Percentiles rank a stretch among this genome's conserved stretches.
Evolutionary conservation across 495 filamentous ascomycete species (phyloP).

Genomic region (Parathielavia hyrcaniae): DNA sequence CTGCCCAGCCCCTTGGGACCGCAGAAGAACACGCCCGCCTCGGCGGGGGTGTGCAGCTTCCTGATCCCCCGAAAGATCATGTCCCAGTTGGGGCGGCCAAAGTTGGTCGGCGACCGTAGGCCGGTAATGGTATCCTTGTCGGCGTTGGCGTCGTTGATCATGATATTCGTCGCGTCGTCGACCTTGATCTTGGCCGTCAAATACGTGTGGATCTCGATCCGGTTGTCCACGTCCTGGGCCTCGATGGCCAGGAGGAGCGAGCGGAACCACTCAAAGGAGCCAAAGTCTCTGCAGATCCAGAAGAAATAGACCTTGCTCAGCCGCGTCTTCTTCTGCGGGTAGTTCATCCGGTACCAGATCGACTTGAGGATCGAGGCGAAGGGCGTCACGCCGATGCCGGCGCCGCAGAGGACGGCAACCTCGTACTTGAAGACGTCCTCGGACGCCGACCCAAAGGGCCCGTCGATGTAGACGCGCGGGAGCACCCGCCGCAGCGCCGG

Average conservation of each 20-base stretch:
- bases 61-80: constrained; percentile 70
- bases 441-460: constrained; percentile 71
- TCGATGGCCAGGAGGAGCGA: constrained; percentile 73
- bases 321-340: constrained; percentile 64
- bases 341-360: constrained; percentile 84
- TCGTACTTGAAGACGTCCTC: constrained; percentile 77
- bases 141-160: constrained; percentile 76
- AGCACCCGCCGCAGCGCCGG: constrained; percentile 63
- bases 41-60: constrained; percentile 63
- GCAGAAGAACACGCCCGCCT: constrained; percentile 77
- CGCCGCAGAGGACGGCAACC: constrained; percentile 60
- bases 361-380: constrained; percentile 77
- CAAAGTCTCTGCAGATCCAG: constrained; percentile 76
- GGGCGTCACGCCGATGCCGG: constrained; percentile 68
- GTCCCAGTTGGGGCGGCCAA: constrained; percentile 74
- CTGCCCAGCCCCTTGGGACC: constrained; percentile 66
- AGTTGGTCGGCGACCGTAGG: constrained; percentile 67
- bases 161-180: constrained; percentile 75
- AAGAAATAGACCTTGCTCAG: constrained; percentile 80
- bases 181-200: constrained; percentile 71
- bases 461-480: constrained; percentile 70
- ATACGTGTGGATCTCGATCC: constrained; percentile 73
- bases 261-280: constrained; percentile 76
- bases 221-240: constrained; percentile 71
- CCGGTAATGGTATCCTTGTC: constrained; percentile 73